Conservation (phyloP, 2,329 filamentous ascomycete species). For the Chaetomiaceae sp. region DNA sequence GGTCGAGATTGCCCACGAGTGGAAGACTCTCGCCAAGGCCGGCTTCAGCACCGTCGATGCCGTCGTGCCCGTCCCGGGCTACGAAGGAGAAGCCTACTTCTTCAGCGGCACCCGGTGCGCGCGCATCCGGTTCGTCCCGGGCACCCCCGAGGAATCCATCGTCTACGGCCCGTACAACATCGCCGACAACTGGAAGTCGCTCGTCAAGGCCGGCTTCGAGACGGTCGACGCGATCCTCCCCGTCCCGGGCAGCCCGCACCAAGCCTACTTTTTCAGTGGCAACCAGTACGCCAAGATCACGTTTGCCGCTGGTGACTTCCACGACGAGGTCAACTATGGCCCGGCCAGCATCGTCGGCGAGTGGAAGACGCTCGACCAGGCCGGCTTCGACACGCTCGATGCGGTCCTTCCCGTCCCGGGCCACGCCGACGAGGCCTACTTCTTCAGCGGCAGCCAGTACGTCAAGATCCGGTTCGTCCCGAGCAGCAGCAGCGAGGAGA, state of each 20-base stretch:
- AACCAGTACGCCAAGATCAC: slow-evolving; percentile 9
- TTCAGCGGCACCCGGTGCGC: slow-evolving; percentile 13
- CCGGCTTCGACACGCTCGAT: slow-evolving; percentile 8
- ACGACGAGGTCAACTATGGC: slow-evolving; percentile 4
- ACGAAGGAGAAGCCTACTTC: slow-evolving; percentile 3
- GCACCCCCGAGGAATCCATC: slow-evolving; percentile 5
- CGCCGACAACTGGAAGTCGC: slow-evolving; percentile 3
- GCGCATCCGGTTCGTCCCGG: slow-evolving; percentile 1
- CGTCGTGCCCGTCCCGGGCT: not conserved
- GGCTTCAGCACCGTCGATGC: slow-evolving; percentile 6
- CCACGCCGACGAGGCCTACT: not conserved
- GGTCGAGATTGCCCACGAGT: not conserved
- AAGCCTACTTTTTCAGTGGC: slow-evolving; percentile 15
- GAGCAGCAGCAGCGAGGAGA: not conserved
- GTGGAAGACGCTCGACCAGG: slow-evolving; percentile 4
- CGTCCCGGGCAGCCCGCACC: not conserved
- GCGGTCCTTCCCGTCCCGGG: slow-evolving; percentile 6
- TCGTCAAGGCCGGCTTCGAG: slow-evolving; percentile 10
- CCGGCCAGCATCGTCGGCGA: slow-evolving; percentile 1
- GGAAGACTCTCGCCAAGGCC: slow-evolving; percentile 5
- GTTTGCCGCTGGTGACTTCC: not conserved
- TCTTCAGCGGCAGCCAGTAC: slow-evolving; percentile 8
- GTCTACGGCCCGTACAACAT: slow-evolving; percentile 9
- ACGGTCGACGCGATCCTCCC: slow-evolving; percentile 12
- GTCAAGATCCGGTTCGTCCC: slow-evolving; percentile 5